Evolutionary conservation across 2,329 filamentous ascomycete genomes (phyloP), one percentile per base, ranked within the genome.

Genomic region (Talaromyces piceae): DNA sequence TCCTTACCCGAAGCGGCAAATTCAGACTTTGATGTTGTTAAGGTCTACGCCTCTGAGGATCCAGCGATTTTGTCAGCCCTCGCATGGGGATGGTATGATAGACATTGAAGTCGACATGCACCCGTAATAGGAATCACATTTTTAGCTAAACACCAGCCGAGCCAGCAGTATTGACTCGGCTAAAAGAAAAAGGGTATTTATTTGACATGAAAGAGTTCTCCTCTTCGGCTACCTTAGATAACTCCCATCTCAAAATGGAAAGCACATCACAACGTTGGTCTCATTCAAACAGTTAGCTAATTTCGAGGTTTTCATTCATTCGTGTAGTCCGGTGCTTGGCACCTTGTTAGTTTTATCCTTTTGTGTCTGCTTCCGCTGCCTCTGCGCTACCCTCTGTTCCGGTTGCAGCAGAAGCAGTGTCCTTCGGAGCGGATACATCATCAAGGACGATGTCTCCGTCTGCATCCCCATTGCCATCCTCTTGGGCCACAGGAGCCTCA

Each of bases 401-500:
- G 26, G 43, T 23, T 8, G 45, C 18, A 7, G 31, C 20, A 11
- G 51, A 41, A 9, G 23, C 12, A 30, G 20, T 45, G 3, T 23
- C 43, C 46, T 47, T 33, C 5, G 26, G 49, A 22, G 27, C 41
- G 12, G 51, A 22, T 23, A 57, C 57, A 56, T 70, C 69, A 4
- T 61, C 63, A 18, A 72, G 60, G 23, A 66, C 61, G 47, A 72
- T 70, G 48, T 73, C 71, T 5, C 67, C 69, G 48, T 72, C 66
- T 8, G 58, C 59, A 53, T 61, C 59, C 13, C 55, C 25, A 11
- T 26, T 47, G 16, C 46, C 45, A 28, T 39, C 50, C 25, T 18
- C 41, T 47, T 45, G 28, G n/a, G 6, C 37, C 16, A 37, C 48
- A 6, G 44, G 12, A 3, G 2, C 43, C 56, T 26, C 28, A 49